These are phyloP conservation scores for Ogataea trehaloabstinens DNA, from an alignment of 805 yeast species.

Conservation along the genomic window DNA sequence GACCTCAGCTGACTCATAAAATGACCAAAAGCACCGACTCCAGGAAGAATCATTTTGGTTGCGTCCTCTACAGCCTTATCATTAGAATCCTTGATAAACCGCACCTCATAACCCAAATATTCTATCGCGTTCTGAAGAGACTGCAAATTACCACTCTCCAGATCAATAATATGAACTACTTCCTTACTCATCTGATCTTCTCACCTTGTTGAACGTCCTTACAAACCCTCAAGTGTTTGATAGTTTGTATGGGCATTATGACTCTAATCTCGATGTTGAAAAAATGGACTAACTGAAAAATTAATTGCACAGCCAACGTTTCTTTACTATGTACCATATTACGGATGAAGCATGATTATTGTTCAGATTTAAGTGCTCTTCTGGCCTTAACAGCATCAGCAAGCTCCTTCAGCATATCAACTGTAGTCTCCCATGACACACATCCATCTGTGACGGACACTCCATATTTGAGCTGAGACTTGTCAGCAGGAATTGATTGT, in stretches of 20 bases:
- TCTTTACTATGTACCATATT: too few relatives aligned
- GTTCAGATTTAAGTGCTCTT: conserved; percentile 42
- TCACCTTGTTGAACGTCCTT: not conserved
- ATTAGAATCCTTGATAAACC: conserved; percentile 54
- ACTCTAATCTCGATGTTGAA: not conserved
- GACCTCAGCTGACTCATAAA: conserved; percentile 69
- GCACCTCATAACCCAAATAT: conserved; percentile 67
- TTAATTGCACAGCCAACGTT: not conserved
- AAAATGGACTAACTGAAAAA: not conserved
- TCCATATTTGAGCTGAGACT: conserved; percentile 76
- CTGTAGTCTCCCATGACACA: conserved; percentile 90
- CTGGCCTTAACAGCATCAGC: conserved; percentile 83
- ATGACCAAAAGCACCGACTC: conserved; percentile 97
- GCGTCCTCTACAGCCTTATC: conserved; percentile 53
- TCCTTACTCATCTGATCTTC: conserved; percentile 15
- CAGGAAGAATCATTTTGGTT: conserved; percentile 74
- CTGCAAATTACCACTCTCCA: conserved; percentile 90
- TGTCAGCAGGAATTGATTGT: conserved; percentile 70
- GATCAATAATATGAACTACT: conserved; percentile 76
- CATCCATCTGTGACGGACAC: conserved; percentile 97
- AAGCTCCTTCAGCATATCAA: conserved; percentile 69
- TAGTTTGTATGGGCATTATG: too few relatives aligned
- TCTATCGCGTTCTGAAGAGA: conserved; percentile 86
- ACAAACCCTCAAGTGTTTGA: too few relatives aligned
- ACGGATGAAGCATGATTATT: not conserved